These are phyloP conservation scores for Candida schatavii DNA, from an alignment of 805 yeast genomes.

Conservation along the genomic window DNA sequence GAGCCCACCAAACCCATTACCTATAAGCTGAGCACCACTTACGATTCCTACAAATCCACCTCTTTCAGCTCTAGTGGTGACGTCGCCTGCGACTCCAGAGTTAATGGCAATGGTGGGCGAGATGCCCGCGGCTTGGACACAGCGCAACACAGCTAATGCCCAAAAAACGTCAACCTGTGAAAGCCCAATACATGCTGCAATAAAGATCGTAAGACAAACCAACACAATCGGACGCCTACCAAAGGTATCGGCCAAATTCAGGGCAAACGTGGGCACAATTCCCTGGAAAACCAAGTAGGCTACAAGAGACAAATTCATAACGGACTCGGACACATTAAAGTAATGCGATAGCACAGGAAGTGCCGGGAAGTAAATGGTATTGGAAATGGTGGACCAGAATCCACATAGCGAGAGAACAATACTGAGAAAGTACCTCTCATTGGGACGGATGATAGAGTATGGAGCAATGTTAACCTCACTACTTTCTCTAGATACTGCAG, in stretches of 20 bases:
- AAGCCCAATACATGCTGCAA: conserved; percentile 63
- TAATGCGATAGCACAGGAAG: conserved; percentile 52
- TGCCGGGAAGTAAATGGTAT: conserved; percentile 81
- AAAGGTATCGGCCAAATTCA: conserved; percentile 61
- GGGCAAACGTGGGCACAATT: conserved; percentile 65
- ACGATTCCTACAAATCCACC: conserved; percentile 70
- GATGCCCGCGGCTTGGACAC: conserved; percentile 75
- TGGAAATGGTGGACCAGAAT: conserved; percentile 66
- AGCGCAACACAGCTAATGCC: conserved; percentile 61
- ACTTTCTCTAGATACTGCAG: too few species aligned
- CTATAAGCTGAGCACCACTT: conserved; percentile 62
- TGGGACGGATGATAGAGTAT: conserved; percentile 42
- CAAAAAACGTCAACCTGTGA: conserved; percentile 58
- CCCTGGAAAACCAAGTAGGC: conserved; percentile 79
- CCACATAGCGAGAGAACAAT: conserved; percentile 46
- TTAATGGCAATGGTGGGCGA: conserved; percentile 73
- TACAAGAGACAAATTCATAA: conserved; percentile 69
- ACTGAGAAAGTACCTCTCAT: conserved; percentile 42
- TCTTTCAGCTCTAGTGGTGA: conserved; percentile 60
- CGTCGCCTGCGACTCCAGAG: conserved; percentile 73
- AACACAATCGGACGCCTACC: conserved; percentile 74
- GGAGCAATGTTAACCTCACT: conserved; percentile 17
- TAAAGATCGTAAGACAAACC: conserved; percentile 51
- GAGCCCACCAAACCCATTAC: conserved; percentile 80
- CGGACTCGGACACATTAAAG: conserved; percentile 55